These are phyloP conservation scores for Anthracocystis panici-leucophaei DNA, from an alignment of 1,284 basidiomycete genomes.

Conservation along the genomic window DNA sequence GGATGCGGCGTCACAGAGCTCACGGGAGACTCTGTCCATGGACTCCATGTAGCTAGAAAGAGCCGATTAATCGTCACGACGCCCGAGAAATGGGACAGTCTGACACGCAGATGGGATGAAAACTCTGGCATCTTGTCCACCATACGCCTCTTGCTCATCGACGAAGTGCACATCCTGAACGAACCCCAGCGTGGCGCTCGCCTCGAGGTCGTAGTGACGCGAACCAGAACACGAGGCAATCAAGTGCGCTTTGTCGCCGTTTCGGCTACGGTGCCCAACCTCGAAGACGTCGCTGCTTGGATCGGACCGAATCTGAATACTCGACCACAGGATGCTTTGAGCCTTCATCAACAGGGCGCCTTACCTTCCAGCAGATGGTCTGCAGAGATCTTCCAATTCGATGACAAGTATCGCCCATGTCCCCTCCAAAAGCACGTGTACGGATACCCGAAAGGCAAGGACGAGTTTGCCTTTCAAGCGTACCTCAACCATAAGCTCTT, in stretches of 20 bases:
- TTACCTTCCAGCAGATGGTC: neutral
- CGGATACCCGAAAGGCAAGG: conserved; percentile 73
- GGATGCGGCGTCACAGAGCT: conserved; percentile 82
- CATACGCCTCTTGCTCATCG: conserved; percentile 76
- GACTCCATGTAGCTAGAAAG: conserved; percentile 43
- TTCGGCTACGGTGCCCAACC: conserved; percentile 94
- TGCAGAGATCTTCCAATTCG: conserved; percentile 54
- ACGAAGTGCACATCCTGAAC: conserved; percentile 93
- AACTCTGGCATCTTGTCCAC: conserved; percentile 52
- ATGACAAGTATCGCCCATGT: conserved; percentile 60
- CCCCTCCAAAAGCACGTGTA: conserved; percentile 62
- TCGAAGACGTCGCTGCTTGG: conserved; percentile 89
- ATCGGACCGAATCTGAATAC: conserved; percentile 73
- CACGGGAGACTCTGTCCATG: conserved; percentile 72
- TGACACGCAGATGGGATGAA: conserved; percentile 59
- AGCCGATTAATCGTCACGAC: conserved; percentile 71
- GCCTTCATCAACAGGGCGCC: neutral
- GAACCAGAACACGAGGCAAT: conserved; percentile 80
- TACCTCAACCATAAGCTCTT: conserved; percentile 84
- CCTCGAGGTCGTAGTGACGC: conserved; percentile 89
- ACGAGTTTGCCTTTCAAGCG: conserved; percentile 83
- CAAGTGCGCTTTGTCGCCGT: conserved; percentile 85
- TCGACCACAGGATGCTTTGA: neutral
- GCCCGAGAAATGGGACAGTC: conserved; percentile 74
- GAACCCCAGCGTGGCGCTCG: conserved; percentile 74